A percentile compares a stretch with the other conserved stretches of the same genome.
phyloP scores from a whole-genome alignment of 257 asterid genomes.

The Solanum arcanum region DNA sequence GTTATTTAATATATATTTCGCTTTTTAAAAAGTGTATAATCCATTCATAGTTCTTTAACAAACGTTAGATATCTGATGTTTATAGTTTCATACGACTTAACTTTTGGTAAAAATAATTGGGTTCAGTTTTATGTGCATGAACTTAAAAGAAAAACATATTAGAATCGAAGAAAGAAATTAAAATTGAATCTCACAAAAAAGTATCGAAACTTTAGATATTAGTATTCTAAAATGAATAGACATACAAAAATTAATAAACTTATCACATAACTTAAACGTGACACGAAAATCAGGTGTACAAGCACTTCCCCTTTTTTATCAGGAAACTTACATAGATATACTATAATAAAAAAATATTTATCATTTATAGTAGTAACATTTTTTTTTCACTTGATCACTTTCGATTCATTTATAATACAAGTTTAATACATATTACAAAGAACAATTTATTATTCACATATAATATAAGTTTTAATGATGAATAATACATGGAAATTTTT shows the following conservation, averaged over 20 bases:
- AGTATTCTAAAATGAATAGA: background rate
- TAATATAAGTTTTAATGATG: too few species aligned
- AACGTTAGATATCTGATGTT: background rate
- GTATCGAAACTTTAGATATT: background rate
- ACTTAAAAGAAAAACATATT: background rate
- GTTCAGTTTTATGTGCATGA: background rate
- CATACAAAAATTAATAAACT: background rate
- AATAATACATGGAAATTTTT: too few species aligned
- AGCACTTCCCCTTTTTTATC: background rate
- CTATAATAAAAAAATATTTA: too few species aligned
- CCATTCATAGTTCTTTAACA: background rate
- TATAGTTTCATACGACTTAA: background rate
- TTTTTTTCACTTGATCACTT: too few species aligned
- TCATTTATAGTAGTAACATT: too few species aligned
- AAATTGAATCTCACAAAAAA: background rate
- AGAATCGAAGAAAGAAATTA: accelerated
- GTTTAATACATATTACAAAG: too few species aligned
- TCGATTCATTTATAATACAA: too few species aligned
- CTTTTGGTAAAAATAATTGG: background rate
- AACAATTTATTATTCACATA: too few species aligned
- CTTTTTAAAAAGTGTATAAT: background rate
- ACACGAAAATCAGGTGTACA: background rate
- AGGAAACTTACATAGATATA: too few species aligned
- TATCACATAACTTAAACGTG: background rate
- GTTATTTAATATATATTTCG: background rate